These are phyloP conservation scores for Septoria petroselini DNA, from an alignment of 2,329 filamentous ascomycete species.

Conservation along the genomic window DNA sequence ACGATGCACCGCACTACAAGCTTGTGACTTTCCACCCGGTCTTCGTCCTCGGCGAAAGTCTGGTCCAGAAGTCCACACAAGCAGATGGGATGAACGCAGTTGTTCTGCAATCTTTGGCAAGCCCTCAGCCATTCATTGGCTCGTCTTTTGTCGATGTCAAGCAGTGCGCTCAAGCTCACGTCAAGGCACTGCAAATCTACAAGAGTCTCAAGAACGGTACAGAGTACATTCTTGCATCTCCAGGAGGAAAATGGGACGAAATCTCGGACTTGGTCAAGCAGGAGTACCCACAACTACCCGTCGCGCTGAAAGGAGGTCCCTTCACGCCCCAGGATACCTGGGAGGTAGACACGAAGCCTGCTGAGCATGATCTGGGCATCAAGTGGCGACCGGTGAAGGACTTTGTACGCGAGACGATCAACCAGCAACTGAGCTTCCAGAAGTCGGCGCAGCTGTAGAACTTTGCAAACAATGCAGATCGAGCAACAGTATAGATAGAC, in stretches of 20 bases:
- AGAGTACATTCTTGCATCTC: constrained; percentile 20
- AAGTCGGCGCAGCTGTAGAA: constrained; percentile 3
- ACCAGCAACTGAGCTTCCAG: constrained; percentile 11
- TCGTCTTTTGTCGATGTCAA: constrained; percentile 28
- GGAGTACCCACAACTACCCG: constrained; percentile 22
- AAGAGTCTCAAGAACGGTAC: constrained; percentile 13
- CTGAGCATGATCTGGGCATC: constrained; percentile 24
- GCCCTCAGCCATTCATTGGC: constrained; percentile 18
- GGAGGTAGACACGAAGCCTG: constrained; percentile 17
- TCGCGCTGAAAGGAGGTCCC: constrained; percentile 15
- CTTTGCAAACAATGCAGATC: too few relatives aligned
- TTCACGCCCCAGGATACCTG: constrained; percentile 9
- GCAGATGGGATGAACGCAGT: constrained; percentile 27
- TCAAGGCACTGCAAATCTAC: constrained; percentile 24
- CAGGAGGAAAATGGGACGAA: constrained; percentile 21
- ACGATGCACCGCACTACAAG: constrained; percentile 27
- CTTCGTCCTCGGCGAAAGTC: constrained; percentile 30
- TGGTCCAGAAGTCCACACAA: constrained; percentile 25
- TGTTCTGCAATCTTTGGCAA: constrained; percentile 19
- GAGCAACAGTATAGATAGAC: too few relatives aligned
- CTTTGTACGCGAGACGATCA: not conserved
- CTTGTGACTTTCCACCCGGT: constrained; percentile 33
- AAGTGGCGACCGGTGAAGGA: constrained; percentile 17
- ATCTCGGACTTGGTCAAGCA: constrained; percentile 22
- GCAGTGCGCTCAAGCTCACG: constrained; percentile 33